A percentile compares a stretch with the other conserved stretches of the same genome.
Conservation (phyloP, 306 rosid genomes). For the Leucaena leucocephala region DNA sequence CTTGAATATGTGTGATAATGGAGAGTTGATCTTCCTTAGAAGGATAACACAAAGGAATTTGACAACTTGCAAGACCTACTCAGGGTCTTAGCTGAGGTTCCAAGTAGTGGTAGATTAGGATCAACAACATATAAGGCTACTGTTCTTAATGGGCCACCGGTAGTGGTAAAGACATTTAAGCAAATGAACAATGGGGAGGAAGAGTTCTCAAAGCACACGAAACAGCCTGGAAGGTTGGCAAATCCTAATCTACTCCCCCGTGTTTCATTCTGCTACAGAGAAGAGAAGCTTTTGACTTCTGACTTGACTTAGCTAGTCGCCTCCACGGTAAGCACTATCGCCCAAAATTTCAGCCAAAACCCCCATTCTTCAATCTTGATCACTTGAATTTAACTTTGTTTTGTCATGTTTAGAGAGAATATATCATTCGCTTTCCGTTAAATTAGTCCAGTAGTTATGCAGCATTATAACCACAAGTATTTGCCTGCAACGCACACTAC, state of each 20-base stretch:
- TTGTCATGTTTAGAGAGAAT: neutral
- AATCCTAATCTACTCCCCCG: conserved; percentile 64
- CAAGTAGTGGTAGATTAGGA: conserved; percentile 79
- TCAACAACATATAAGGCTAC: conserved; percentile 72
- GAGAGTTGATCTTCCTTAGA: conserved; percentile 51
- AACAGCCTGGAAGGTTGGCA: conserved; percentile 57
- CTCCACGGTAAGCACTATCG: conserved; percentile 51
- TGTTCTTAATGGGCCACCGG: conserved; percentile 51
- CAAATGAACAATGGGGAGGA: conserved; percentile 64
- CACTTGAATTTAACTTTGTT: neutral
- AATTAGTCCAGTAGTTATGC: neutral
- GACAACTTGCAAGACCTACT: conserved; percentile 59
- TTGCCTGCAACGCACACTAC: neutral
- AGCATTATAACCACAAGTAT: neutral
- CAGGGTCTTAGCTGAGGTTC: conserved; percentile 69
- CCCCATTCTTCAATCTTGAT: neutral
- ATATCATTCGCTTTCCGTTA: neutral
- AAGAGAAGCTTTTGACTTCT: conserved; percentile 56
- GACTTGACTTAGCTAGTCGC: conserved; percentile 62
- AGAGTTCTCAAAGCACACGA: conserved; percentile 62
- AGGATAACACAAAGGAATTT: conserved; percentile 43
- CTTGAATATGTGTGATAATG: conserved; percentile 24
- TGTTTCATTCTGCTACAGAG: conserved; percentile 51
- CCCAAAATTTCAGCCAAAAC: neutral
- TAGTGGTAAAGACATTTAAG: conserved; percentile 79